Base-by-base conservation (phyloP, 2,329 filamentous ascomycete species). In the Aphanoascus verrucosus region DNA sequence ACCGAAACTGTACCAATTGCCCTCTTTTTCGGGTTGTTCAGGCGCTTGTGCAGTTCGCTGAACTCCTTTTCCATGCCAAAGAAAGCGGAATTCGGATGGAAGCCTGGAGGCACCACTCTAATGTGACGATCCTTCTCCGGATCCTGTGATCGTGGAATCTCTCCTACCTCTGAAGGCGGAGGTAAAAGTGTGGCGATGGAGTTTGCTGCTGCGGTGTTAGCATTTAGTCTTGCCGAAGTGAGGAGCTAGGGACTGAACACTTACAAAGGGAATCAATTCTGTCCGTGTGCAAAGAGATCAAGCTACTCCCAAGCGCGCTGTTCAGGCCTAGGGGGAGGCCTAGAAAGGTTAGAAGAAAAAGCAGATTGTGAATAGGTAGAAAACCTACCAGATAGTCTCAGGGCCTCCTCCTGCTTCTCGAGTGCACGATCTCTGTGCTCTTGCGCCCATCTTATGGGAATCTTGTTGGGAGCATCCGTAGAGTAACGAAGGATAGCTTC, bases 31-130 rank as follows among this genome's bases (percentile, higher is more conserved):
- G 72, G 70, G 59, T 83, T 79, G 60, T 75, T 79, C 2, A 86
- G 68, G 62, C 82, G 77, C 48, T 68, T 72, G 59, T 85, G 80
- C 20, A 87, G 69, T 1, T 77, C 69, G 8, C 73, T 71, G 19
- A 86, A 66, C 59, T 86, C 77, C 41, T 74, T 71, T 59, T 78
- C 65, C 61, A 83, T 79, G 4, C 82, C 82, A 35, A 81, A 72
- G 58, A 84, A 85, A 19, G 77, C 73, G 0, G 77, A 76, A 61
- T 86, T 85, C 2, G 78, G 79, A 49, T 81, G 77, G 50, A 84
- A 82, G 0, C 75, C 76, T 0, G 78, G 72, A 1, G 81, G 81
- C 7, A 68, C 71, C 37, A 76, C 68, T 56, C 74, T 69, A 17
- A 57, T 51, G 7, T 52, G 44, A 2, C 14, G 12, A n/a, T 55